Evolutionary conservation across 1,284 basidiomycete species (phyloP), one percentile per base, ranked within the genome.

Genomic region (Laetiporus sulphureus): DNA sequence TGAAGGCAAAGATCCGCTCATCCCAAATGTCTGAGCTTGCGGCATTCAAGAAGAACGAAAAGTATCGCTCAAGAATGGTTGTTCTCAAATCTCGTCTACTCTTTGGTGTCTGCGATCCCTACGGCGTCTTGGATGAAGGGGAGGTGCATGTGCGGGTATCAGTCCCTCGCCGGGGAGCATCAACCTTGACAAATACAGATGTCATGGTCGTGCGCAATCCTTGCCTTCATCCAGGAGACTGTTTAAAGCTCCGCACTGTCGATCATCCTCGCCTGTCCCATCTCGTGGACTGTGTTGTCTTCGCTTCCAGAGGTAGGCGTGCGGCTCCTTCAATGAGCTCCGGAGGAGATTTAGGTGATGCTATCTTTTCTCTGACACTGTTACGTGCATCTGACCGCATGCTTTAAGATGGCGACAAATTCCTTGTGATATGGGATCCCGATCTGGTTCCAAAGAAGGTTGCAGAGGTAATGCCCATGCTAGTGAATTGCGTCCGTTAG

Each of bases 311-410:
- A 13, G 79, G 77, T 11, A 72, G 70, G 27, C 70, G 76, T 38
- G 68, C 79, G 15, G 79, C 79, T 5, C 78, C 79, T 7, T 72
- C 78, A 0, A 81, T 82, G 78, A 79, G 73, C 36, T 80, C 77
- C 37, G 79, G 79, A 5, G 79, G 79, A 16, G 77, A 80, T 52
- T 62, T 79, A 13, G 77, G 78, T 57, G 33, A 70, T 4, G 56
- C 45, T 10, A 10, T 19, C 32, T 38, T 19, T 16, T 40, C 16
- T 3, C 37, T 38, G 4, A 15, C 11, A 15, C 29, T 13, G 20
- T 21, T n/a, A 19, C 24, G 10, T 16, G 12, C 5, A n/a, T 5
- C 8, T 20, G 10, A 7, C 4, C 19, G 12, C 12, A 5, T 18
- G 11, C n/a, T n/a, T 30, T 18, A 27, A 55, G 57, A 58, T 72